Evolutionary conservation across 1,284 basidiomycete genomes (phyloP), one percentile per base, ranked within the genome.

Genomic region (Gomphus bonarii): DNA sequence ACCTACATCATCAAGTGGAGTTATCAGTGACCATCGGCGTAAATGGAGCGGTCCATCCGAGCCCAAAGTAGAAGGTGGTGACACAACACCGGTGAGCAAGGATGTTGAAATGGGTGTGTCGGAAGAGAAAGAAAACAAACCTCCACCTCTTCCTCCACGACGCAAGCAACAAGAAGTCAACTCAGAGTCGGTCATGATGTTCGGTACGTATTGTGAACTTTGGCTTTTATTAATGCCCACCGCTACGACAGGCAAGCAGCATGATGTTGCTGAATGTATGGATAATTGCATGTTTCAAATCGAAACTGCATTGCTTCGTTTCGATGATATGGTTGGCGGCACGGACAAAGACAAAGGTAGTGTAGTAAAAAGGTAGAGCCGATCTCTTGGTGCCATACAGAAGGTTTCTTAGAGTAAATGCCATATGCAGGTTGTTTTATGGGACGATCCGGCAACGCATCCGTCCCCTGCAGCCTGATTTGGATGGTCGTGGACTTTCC

Each of bases 201-300:
- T 95, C 65, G 92, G 91, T 90, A 66, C 66, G 79, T 63, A 12
- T 16, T 18, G 42, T 3, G 20, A 20, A 31, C 18, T 50, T 38
- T 3, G 30, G 3, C 58, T 22, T 47, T 12, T 25, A 50, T 38
- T 18, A n/a, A 54, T n/a, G 25, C n/a, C 61, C 44, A 42, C 11
- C 18, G 33, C 36, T 36, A 5, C 14, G 25, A 46, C 65, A 83
- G 93, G 93, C n/a, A 86, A 90, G 62, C 95, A 99, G 66, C 95
- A 99, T 67, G 95, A 99, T 68, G 95, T 98, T 2, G 89, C 95
- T 0, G 95, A 99, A 71, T 97, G 95, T 69, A 90, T 99, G 82
- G 95, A 99, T 72, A 99, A 99, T 65, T 95, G 95, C 72, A 88
- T 99, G 75, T 97, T 97, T 72, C 97, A 99, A 70, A 91, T 99